Evolutionary conservation across 1,284 basidiomycete genomes (phyloP).

Genomic region (Fomitopsis schrenkii): DNA sequence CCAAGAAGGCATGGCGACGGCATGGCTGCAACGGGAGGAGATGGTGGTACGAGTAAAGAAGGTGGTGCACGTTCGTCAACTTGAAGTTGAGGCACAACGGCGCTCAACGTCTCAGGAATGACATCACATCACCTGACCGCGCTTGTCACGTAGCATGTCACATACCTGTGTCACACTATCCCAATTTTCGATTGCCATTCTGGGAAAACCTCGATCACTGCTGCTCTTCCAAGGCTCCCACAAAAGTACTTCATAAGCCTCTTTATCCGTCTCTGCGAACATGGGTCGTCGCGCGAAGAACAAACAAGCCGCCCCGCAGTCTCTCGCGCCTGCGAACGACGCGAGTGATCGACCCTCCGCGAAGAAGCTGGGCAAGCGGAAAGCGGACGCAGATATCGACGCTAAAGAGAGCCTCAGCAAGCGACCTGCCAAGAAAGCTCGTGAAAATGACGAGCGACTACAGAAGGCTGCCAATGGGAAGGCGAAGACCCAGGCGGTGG

Average conservation of each 20-base stretch:
- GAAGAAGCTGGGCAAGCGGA: constrained; percentile 71
- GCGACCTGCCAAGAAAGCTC: constrained; percentile 57
- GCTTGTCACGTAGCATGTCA: background rate
- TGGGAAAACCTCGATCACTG: constrained; percentile 6
- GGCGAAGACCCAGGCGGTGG: constrained; percentile 17
- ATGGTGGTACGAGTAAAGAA: background rate
- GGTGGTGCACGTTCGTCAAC: background rate
- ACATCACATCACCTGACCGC: constrained; percentile 6
- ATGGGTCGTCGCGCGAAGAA: constrained; percentile 92
- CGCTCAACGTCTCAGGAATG: background rate
- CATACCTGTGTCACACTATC: constrained; percentile 1
- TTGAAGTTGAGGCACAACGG: background rate
- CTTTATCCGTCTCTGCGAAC: background rate
- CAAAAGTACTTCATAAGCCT: background rate
- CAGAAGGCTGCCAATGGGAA: constrained; percentile 9
- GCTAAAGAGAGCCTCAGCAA: constrained; percentile 23
- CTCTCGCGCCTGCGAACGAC: constrained; percentile 43
- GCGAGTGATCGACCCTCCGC: constrained; percentile 30
- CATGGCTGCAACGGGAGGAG: background rate
- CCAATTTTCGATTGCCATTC: constrained; percentile 10
- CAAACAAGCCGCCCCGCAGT: constrained; percentile 79
- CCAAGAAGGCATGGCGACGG: background rate
- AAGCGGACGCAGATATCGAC: constrained; percentile 52
- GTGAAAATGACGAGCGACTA: constrained; percentile 30
- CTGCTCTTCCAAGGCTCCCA: background rate